Base-by-base conservation (phyloP, 2,329 filamentous ascomycete species). In the Fusarium ambrosium region DNA sequence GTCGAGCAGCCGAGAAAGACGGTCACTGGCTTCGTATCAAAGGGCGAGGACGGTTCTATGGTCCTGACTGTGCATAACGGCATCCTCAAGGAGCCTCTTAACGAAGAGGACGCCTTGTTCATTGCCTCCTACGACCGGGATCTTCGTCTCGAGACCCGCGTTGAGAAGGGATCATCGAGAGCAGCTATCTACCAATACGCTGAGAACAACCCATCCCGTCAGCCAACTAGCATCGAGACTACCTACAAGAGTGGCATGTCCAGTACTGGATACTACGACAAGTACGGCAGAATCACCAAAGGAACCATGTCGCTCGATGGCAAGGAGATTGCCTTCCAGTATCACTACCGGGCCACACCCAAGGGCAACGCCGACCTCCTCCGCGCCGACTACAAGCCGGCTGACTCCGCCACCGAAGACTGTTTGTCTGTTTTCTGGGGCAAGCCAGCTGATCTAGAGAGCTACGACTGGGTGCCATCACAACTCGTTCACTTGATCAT, bases 351-450 rank as follows among this genome's bases (percentile, higher is more conserved):
- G 18, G 7, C 51, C 18, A 55, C 51, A 29, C 71, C 73, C 9
- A 74, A 75, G 29, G 72, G 59, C 6, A 70, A 64, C 27, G 45
- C 73, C 14, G 69, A 74, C 34, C 37, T 75, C 9, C 55, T 75
- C 1, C 73, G 73, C 3, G 73, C 69, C 24, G 71, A 74, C 27
- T 75, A 66, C 53, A 74, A 66, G 39, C 41, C 58, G 4, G 37
- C 22, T 24, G 11, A 55, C 27, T 55, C 51, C 6, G 11, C 63
- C 5, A 24, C 24, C 5, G 55, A 64, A 5, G 70, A 70, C 32
- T 68, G 61, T 13, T 10, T 75, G 1, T 75, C 73, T 6, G 71
- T 75, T 3, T 75, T 75, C 22, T 75, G 73, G 73, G 73, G 73
- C n/a, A 74, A 70, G 45, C 73, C 73, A 34, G 58, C 63, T 2